A percentile compares a stretch with the other conserved stretches of the same genome.
Conservation (phyloP, 768 basidiomycete species). For the Clitopilus hobsonii region DNA sequence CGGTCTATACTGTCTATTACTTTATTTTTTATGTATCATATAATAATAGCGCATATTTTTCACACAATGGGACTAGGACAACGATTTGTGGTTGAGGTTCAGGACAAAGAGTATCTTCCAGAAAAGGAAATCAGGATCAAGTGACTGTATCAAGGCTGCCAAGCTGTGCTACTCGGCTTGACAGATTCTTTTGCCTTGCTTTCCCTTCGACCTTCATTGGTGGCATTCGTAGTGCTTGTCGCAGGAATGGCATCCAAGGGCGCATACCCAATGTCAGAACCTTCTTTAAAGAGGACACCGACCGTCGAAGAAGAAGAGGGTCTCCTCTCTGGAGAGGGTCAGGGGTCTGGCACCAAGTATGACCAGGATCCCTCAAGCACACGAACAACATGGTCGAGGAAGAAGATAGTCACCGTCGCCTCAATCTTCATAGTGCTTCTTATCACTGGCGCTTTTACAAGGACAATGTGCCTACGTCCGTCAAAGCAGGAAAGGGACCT, state of each 20-base stretch:
- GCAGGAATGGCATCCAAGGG: not conserved
- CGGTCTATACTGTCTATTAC: not conserved
- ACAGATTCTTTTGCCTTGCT: not conserved
- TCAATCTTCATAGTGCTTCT: conserved; percentile 35
- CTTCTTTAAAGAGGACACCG: conserved; percentile 5
- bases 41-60: not conserved
- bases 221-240: not conserved
- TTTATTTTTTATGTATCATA: not conserved
- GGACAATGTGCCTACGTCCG: conserved; percentile 22
- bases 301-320: conserved; percentile 33
- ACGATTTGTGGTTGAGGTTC: no score
- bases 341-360: conserved; percentile 11
- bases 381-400: conserved; percentile 28
- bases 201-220: conserved; percentile 10
- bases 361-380: conserved; percentile 19
- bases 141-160: not conserved
- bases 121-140: not conserved
- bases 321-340: conserved; percentile 25
- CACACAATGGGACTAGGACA: not conserved
- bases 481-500: conserved; percentile 9
- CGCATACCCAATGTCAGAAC: conserved; percentile 2
- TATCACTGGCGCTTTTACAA: conserved; percentile 35
- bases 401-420: conserved; percentile 33
- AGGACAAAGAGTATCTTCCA: not conserved
- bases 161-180: not conserved